Base-by-base conservation (phyloP, 192 early-diverging fungal species). In the Coemansia sp. region DNA sequence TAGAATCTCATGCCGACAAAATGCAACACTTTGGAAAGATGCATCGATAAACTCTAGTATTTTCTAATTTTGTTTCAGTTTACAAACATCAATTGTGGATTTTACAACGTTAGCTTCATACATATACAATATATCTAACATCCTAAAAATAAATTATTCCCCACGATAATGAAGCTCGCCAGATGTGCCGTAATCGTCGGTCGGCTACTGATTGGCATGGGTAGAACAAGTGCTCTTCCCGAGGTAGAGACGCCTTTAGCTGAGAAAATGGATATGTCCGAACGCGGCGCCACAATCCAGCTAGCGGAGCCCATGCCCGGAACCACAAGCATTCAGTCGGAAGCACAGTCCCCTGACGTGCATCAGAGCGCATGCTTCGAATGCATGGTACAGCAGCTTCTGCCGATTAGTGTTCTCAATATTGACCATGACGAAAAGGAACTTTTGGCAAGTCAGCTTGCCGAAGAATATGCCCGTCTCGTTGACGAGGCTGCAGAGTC, bases 361-460 rank as follows among this genome's bases (percentile, higher is more conserved):
- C 55, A 56, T 11, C 47, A 65, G 36, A 52, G 48, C n/a, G 19
- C 49, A 40, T 62, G 68, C 37, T 60, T 63, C 37, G 73, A 66
- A 4, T 69, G 61, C 37, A 19, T 77, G 48, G 65, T 68, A 3
- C 74, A 65, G 22, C 55, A 48, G 11, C 57, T 77, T 41, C 41
- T 66, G 45, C 65, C 65, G 39, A 48, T 62, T 6, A 49, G 22
- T 41, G 62, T 47, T n/a, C 7, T 41, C 6, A 52, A 55, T 6
- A 36, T 63, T 15, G 48, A 61, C 47, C 10, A n/a, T 5, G 67
- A 39, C 4, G 43, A 69, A 18, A 49, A 49, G 18, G 58, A 55
- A 7, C 48, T 26, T 0, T 15, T 55, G 9, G 21, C 45, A 0
- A 21, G 62, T 36, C 69, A 61, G 39, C 65, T 77, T 3, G 43